These are phyloP conservation scores for Haplosporangium sp. DNA, from an alignment of 371 early-diverging fungal species.

Conservation along the genomic window DNA sequence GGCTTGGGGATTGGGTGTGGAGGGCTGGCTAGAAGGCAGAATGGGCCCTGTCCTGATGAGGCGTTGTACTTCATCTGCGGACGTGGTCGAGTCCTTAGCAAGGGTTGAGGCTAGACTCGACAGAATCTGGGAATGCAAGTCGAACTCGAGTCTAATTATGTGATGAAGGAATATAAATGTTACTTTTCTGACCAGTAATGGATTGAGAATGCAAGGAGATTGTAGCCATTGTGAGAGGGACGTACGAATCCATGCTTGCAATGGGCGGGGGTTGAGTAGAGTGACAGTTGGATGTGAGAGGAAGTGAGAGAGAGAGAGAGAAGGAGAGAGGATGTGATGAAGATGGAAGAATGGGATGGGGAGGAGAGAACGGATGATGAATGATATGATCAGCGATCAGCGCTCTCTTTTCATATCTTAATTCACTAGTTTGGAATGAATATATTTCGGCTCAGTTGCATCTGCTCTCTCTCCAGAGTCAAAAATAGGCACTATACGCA, in stretches of 20 bases:
- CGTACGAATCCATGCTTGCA: slow-evolving; percentile 42
- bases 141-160: slow-evolving; percentile 31
- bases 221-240: slow-evolving; percentile 3
- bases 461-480: neutral
- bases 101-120: slow-evolving; percentile 52
- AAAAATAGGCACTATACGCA: neutral
- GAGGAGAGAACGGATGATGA: neutral
- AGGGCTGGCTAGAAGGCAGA: slow-evolving; percentile 34
- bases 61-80: slow-evolving; percentile 43
- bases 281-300: neutral
- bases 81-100: slow-evolving; percentile 47
- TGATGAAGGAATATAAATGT: neutral
- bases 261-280: neutral
- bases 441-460: neutral
- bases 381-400: neutral
- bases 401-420: neutral
- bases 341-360: slow-evolving; percentile 3
- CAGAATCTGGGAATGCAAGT: slow-evolving; percentile 52
- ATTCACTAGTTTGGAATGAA: neutral
- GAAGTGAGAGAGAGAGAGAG: neutral
- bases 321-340: neutral
- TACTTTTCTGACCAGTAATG: too few species aligned
- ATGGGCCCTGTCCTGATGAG: slow-evolving; percentile 45
- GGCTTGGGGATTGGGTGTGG: slow-evolving; percentile 21
- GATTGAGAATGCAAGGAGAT: neutral